A percentile compares a stretch with the other conserved stretches of the same genome.
Evolutionary conservation across 148 eudicot species (phyloP).

Genomic region (Persicaria maculosa): DNA sequence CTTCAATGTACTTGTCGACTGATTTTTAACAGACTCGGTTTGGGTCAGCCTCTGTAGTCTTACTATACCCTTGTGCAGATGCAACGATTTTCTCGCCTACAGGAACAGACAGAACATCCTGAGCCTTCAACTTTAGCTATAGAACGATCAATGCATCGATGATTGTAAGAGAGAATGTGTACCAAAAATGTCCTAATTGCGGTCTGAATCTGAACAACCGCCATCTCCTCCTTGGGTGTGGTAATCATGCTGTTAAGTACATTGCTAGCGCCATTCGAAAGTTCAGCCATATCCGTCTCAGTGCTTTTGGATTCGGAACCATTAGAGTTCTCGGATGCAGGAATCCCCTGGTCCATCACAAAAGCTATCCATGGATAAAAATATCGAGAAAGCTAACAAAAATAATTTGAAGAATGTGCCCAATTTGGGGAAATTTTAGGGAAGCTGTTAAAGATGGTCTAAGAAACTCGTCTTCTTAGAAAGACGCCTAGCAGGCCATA

Average conservation of each 20-base stretch:
- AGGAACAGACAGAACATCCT: neutral
- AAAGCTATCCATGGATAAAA: too few relatives aligned
- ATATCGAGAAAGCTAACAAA: too few relatives aligned
- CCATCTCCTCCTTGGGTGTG: slow-evolving; percentile 40
- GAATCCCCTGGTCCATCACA: neutral
- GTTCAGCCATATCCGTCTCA: slow-evolving; percentile 7
- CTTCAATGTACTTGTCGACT: slow-evolving; percentile 53
- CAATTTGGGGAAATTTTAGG: too few relatives aligned
- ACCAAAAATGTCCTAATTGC: slow-evolving; percentile 69
- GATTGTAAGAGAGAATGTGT: neutral
- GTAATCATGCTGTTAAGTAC: neutral
- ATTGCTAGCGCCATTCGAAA: neutral
- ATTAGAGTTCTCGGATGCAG: slow-evolving; percentile 28
- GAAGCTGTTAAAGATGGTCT: too few relatives aligned
- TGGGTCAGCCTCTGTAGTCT: slow-evolving; percentile 52
- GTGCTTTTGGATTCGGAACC: slow-evolving; percentile 23
- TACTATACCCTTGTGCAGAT: slow-evolving; percentile 46
- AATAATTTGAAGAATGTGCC: too few relatives aligned
- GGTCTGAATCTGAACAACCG: slow-evolving; percentile 71
- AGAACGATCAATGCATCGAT: neutral
- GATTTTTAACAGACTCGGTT: slow-evolving; percentile 46
- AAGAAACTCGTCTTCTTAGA: too few relatives aligned
- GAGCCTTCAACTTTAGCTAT: neutral
- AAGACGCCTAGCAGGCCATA: too few relatives aligned
- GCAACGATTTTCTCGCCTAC: slow-evolving; percentile 65